Conservation (phyloP, 257 asterid genomes). For the Anisodus tanguticus region DNA sequence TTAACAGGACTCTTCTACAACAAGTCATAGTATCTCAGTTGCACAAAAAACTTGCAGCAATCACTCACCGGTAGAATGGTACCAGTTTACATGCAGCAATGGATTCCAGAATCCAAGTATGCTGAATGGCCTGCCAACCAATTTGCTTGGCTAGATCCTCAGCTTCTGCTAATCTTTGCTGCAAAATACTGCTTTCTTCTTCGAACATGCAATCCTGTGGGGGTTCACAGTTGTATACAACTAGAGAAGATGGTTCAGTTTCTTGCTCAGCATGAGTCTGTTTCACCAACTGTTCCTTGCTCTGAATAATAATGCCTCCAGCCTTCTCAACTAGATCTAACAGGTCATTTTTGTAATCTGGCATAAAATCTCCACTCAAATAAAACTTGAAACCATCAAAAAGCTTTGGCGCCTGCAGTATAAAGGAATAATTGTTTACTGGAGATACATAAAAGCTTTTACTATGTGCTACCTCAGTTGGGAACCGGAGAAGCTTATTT, state of each 20-base stretch:
- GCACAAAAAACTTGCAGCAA: constrained; percentile 21
- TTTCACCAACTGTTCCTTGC: constrained; percentile 43
- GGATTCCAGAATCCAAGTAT: constrained; percentile 91
- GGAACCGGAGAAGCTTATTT: not conserved
- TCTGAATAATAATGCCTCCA: constrained; percentile 62
- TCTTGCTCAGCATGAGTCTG: constrained; percentile 29
- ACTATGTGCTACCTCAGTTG: not conserved
- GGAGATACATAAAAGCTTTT: not conserved
- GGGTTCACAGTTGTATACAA: constrained; percentile 59
- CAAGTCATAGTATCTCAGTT: not conserved
- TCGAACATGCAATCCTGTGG: constrained; percentile 43
- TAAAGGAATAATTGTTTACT: constrained; percentile 2
- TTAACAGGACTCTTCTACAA: not conserved
- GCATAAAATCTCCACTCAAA: constrained; percentile 63
- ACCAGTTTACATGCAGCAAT: constrained; percentile 66
- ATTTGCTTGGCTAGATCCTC: constrained; percentile 43
- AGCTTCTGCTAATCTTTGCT: constrained; percentile 54
- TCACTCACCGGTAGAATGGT: constrained; percentile 35
- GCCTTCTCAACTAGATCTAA: constrained; percentile 62
- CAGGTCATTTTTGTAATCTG: constrained; percentile 66
- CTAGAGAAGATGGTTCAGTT: constrained; percentile 34
- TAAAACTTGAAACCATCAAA: constrained; percentile 65
- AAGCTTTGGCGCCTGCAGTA: constrained; percentile 72
- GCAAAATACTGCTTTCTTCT: constrained; percentile 44
- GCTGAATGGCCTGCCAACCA: constrained; percentile 53